These are phyloP conservation scores for Linderina pennispora DNA, from an alignment of 192 early-diverging fungal genomes.

Conservation along the genomic window DNA sequence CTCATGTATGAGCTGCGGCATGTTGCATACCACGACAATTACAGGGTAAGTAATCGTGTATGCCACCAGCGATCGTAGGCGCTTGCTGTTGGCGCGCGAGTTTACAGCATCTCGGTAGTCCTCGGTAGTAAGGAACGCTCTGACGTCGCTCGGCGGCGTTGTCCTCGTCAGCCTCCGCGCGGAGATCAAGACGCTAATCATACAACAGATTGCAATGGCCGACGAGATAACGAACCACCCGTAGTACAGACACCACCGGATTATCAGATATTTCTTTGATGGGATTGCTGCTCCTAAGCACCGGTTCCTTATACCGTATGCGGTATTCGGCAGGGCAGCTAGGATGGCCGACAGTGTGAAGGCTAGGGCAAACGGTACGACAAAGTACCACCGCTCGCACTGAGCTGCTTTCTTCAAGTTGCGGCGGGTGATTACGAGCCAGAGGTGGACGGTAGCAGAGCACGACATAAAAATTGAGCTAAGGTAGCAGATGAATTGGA, in stretches of 20 bases:
- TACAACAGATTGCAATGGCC: slow-evolving; percentile 29
- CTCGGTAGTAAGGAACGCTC: slow-evolving; percentile 17
- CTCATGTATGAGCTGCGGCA: slow-evolving; percentile 32
- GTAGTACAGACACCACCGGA: slow-evolving; percentile 42
- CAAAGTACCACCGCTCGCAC: slow-evolving; percentile 46
- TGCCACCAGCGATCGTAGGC: slow-evolving; percentile 37
- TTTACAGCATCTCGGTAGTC: slow-evolving; percentile 39
- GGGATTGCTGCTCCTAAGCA: slow-evolving; percentile 18
- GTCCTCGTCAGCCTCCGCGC: slow-evolving; percentile 27
- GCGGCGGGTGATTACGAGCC: slow-evolving; percentile 42
- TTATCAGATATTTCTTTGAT: slow-evolving; percentile 11
- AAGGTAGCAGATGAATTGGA: slow-evolving; percentile 38
- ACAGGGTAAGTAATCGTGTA: slow-evolving; percentile 43
- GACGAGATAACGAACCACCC: slow-evolving; percentile 42
- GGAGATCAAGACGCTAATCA: slow-evolving; percentile 31
- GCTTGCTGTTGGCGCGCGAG: slow-evolving; percentile 41
- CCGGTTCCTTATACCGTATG: slow-evolving; percentile 14
- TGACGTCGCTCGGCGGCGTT: slow-evolving; percentile 6
- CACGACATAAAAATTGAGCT: slow-evolving; percentile 44
- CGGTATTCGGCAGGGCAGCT: slow-evolving; percentile 29
- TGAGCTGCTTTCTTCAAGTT: slow-evolving; percentile 24
- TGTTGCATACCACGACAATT: slow-evolving; percentile 38
- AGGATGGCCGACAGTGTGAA: slow-evolving; percentile 19
- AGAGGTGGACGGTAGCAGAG: slow-evolving; percentile 34
- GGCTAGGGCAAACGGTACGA: slow-evolving; percentile 27